Evolutionary conservation across 2,329 filamentous ascomycete genomes (phyloP).

Genomic region (Septoria petroselini): DNA sequence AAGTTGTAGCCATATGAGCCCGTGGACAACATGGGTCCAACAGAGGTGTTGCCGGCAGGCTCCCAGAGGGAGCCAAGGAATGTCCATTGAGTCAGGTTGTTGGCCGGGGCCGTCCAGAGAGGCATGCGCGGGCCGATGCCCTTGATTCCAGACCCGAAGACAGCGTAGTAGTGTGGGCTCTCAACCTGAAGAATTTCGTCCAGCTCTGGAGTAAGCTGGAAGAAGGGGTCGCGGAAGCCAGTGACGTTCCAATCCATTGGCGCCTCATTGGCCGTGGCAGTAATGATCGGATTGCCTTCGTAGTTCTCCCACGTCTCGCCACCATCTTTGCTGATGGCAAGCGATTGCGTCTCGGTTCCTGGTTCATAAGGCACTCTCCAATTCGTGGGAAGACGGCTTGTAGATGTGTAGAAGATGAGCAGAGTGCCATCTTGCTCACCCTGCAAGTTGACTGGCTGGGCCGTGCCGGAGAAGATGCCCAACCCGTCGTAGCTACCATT

Average conservation of each 20-base stretch:
- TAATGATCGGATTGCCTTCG: slow-evolving; percentile 47
- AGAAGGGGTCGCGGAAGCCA: slow-evolving; percentile 42
- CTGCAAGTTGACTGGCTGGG: slow-evolving; percentile 48
- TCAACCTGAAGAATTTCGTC: slow-evolving; percentile 42
- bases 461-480: slow-evolving; percentile 54
- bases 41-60: slow-evolving; percentile 42
- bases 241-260: slow-evolving; percentile 49
- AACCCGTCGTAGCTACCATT: slow-evolving; percentile 49
- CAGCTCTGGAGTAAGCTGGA: slow-evolving; percentile 41
- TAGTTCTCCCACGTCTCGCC: slow-evolving; percentile 50
- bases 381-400: slow-evolving; percentile 46
- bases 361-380: slow-evolving; percentile 46
- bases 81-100: slow-evolving; percentile 47
- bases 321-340: slow-evolving; percentile 47
- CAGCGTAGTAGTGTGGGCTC: slow-evolving; percentile 48
- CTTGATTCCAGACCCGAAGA: slow-evolving; percentile 49
- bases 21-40: slow-evolving; percentile 44
- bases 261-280: slow-evolving; percentile 34
- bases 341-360: slow-evolving; percentile 47
- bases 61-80: slow-evolving; percentile 49
- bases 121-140: slow-evolving; percentile 48
- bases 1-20: slow-evolving; percentile 49
- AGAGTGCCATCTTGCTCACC: slow-evolving; percentile 49
- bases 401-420: slow-evolving; percentile 49
- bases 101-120: slow-evolving; percentile 46